Evolutionary conservation across 164 flowering plant species (phyloP).

Genomic region (Aristolochia californica): DNA sequence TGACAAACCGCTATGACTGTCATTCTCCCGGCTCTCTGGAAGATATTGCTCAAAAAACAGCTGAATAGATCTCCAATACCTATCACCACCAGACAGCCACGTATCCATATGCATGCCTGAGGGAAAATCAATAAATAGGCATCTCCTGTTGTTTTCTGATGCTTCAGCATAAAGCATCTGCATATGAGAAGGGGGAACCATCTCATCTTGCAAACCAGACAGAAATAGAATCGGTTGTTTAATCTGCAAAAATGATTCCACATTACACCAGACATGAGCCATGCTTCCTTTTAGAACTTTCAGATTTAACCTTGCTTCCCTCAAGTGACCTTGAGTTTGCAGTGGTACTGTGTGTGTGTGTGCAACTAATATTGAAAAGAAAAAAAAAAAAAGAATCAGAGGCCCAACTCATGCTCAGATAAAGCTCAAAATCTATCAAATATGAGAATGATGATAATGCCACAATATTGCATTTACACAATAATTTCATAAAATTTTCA

Average conservation of each 20-base stretch:
- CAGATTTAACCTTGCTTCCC: too few species aligned
- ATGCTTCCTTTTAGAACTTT: too few species aligned
- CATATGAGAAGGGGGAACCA: conserved; percentile 97
- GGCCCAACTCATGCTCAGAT: too few species aligned
- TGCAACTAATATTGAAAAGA: too few species aligned
- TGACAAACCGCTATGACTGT: conserved; percentile 10
- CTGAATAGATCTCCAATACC: conserved; percentile 74
- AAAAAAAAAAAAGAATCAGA: too few species aligned
- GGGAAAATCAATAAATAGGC: conserved; percentile 78
- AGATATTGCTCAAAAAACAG: conserved; percentile 52
- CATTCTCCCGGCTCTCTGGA: conserved; percentile 30
- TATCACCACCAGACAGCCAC: conserved; percentile 91
- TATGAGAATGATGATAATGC: too few species aligned
- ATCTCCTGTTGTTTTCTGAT: conserved; percentile 46
- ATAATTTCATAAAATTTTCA: too few species aligned
- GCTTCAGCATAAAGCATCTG: conserved; percentile 83
- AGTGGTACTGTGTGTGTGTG: too few species aligned
- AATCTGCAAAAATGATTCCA: conserved; percentile 36
- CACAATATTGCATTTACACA: too few species aligned
- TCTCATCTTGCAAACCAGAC: conserved; percentile 96
- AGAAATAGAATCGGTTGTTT: conserved; percentile 85
- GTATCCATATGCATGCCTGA: conserved; percentile 99
- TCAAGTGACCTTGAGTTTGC: too few species aligned
- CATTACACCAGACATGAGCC: too few species aligned
- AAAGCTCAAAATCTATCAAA: too few species aligned